Evolutionary conservation across 306 rosid genomes (phyloP).

Genomic region (Carpinus fangiana): DNA sequence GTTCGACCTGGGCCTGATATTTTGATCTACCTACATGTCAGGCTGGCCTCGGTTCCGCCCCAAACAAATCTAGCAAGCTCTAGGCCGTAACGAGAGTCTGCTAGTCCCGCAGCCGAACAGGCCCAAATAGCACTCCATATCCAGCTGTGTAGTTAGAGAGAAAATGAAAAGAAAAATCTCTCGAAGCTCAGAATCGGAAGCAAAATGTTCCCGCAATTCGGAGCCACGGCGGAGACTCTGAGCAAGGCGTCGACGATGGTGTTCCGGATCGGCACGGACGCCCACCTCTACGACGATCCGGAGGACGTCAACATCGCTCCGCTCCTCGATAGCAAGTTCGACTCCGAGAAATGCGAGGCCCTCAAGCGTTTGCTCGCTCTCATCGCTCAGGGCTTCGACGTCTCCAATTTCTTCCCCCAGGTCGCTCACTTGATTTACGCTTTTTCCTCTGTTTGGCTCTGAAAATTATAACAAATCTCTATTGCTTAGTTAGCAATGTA

Average conservation of each 20-base stretch:
- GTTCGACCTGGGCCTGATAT: neutral
- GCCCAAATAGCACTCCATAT: neutral
- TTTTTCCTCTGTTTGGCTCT: slow-evolving; percentile 11
- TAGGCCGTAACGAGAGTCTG: neutral
- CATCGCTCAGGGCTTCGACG: slow-evolving; percentile 96
- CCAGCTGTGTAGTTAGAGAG: neutral
- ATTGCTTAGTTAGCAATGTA: too few relatives aligned
- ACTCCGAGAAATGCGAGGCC: slow-evolving; percentile 93
- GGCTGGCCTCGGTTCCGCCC: neutral
- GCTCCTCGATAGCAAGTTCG: slow-evolving; percentile 90
- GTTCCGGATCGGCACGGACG: slow-evolving; percentile 98
- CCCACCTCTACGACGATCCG: slow-evolving; percentile 98
- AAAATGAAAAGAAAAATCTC: neutral
- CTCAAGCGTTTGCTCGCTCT: slow-evolving; percentile 94
- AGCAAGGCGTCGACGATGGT: slow-evolving; percentile 94
- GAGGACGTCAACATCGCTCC: slow-evolving; percentile 83
- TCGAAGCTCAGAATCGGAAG: neutral
- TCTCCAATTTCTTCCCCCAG: slow-evolving; percentile 95
- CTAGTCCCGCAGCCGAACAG: neutral
- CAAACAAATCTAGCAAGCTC: neutral
- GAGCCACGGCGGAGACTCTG: slow-evolving; percentile 88
- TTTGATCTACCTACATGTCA: neutral
- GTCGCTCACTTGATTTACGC: slow-evolving; percentile 21
- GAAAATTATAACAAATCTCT: too few relatives aligned
- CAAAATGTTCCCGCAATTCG: slow-evolving; percentile 80